A percentile compares a stretch with the other conserved stretches of the same genome.
Evolutionary conservation across 495 filamentous ascomycete species (phyloP).

Genomic region (Elasticomyces elasticus): DNA sequence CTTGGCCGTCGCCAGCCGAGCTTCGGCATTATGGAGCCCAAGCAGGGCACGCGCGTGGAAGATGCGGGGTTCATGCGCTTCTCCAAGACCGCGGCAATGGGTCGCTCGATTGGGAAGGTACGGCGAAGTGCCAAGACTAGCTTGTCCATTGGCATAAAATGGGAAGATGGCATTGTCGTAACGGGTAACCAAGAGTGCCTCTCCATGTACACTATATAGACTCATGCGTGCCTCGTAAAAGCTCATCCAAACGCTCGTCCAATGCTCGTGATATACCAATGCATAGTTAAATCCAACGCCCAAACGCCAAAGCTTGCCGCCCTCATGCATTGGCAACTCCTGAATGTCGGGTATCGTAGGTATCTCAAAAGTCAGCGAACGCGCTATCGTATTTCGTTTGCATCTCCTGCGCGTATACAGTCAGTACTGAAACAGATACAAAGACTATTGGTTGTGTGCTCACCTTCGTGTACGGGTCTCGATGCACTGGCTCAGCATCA

Average conservation of each 20-base stretch:
- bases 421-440: neutral
- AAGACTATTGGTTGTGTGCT: neutral
- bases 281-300: neutral
- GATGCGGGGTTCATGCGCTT: neutral
- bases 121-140: too few species aligned
- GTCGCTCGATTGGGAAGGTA: neutral
- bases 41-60: neutral
- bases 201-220: neutral
- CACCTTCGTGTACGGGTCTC: slow-evolving; percentile 52
- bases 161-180: too few species aligned
- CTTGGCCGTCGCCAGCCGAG: neutral
- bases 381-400: slow-evolving; percentile 61
- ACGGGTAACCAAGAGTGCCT: neutral
- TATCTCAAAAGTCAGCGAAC: slow-evolving; percentile 64
- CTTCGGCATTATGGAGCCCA: neutral
- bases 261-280: neutral
- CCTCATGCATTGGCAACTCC: neutral
- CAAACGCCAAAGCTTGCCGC: neutral
- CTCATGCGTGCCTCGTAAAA: neutral
- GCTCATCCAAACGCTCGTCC: neutral
- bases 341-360: neutral
- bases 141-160: too few species aligned
- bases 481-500: slow-evolving; percentile 46
- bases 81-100: neutral
- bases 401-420: slow-evolving; percentile 48